Evolutionary conservation across 2,329 filamentous ascomycete genomes (phyloP).

Genomic region (Diaporthe vaccinii): DNA sequence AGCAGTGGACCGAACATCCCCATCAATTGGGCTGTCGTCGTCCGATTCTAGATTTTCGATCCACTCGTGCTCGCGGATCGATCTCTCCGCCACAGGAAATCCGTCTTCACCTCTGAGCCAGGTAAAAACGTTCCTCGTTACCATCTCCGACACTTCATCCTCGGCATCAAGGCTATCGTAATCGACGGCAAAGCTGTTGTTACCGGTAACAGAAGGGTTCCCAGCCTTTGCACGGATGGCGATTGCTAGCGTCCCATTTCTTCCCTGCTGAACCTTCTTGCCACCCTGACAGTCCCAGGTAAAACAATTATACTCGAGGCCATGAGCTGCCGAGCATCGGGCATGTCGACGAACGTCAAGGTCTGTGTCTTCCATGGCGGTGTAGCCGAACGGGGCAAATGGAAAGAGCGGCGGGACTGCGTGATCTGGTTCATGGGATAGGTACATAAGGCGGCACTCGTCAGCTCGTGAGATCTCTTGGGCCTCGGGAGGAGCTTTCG

Average conservation of each 20-base stretch:
- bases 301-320: not conserved
- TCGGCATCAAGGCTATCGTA: slow-evolving; percentile 20
- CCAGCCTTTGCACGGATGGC: not conserved
- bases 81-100: slow-evolving; percentile 17
- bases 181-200: not conserved
- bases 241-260: not conserved
- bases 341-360: slow-evolving; percentile 27
- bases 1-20: slow-evolving; percentile 1
- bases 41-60: slow-evolving; percentile 6
- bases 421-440: slow-evolving; percentile 1
- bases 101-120: slow-evolving; percentile 11
- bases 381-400: slow-evolving; percentile 12
- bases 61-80: slow-evolving; percentile 19
- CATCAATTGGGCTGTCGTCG: slow-evolving; percentile 10
- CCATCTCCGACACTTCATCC: slow-evolving; percentile 18
- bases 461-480: slow-evolving; percentile 15
- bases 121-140: slow-evolving; percentile 16
- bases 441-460: slow-evolving; percentile 21
- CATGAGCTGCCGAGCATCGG: slow-evolving; percentile 17
- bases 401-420: slow-evolving; percentile 5
- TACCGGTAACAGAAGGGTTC: not conserved
- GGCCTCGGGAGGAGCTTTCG: not conserved
- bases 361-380: slow-evolving; percentile 16
- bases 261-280: slow-evolving; percentile 13
- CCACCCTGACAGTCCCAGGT: slow-evolving; percentile 16